Conservation (phyloP, 805 yeast species). For the Suhomyces canberraensis region DNA sequence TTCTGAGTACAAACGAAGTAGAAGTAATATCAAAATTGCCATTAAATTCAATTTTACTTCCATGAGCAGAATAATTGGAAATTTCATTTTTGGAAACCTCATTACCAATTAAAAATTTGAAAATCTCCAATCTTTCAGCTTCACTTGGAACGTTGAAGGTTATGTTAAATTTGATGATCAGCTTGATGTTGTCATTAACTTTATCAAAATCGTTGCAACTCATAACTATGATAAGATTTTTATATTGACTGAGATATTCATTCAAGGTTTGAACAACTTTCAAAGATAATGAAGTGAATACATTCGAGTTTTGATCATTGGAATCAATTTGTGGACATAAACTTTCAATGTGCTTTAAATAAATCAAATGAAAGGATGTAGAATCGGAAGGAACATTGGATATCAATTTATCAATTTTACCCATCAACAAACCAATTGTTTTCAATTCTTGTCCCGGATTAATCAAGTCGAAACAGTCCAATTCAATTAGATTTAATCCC, state of each 20-base stretch:
- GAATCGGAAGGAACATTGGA: slow-evolving; percentile 30
- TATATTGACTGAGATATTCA: slow-evolving; percentile 45
- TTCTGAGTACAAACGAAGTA: slow-evolving; percentile 24
- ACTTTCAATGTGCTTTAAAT: slow-evolving; percentile 70
- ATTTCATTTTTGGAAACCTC: slow-evolving; percentile 12
- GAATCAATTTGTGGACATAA: slow-evolving; percentile 66
- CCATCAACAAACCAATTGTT: slow-evolving; percentile 73
- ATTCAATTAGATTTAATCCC: slow-evolving; percentile 63
- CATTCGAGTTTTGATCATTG: slow-evolving; percentile 42
- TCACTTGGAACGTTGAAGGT: slow-evolving; percentile 77
- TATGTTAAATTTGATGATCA: slow-evolving; percentile 72
- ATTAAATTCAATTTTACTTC: slow-evolving; percentile 16
- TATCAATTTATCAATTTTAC: slow-evolving; percentile 65
- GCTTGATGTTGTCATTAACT: slow-evolving; percentile 62
- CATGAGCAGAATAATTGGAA: slow-evolving; percentile 24
- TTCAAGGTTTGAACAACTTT: slow-evolving; percentile 57
- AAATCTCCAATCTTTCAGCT: slow-evolving; percentile 62
- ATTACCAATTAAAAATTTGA: slow-evolving; percentile 44
- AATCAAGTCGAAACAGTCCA: slow-evolving; percentile 67
- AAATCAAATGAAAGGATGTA: slow-evolving; percentile 42
- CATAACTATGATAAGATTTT: slow-evolving; percentile 49
- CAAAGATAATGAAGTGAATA: slow-evolving; percentile 44
- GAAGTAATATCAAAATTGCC: slow-evolving; percentile 14
- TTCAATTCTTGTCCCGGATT: slow-evolving; percentile 73
- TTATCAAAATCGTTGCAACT: slow-evolving; percentile 73